Conservation (phyloP, 2,329 filamentous ascomycete species). For the Amauroascus niger region DNA sequence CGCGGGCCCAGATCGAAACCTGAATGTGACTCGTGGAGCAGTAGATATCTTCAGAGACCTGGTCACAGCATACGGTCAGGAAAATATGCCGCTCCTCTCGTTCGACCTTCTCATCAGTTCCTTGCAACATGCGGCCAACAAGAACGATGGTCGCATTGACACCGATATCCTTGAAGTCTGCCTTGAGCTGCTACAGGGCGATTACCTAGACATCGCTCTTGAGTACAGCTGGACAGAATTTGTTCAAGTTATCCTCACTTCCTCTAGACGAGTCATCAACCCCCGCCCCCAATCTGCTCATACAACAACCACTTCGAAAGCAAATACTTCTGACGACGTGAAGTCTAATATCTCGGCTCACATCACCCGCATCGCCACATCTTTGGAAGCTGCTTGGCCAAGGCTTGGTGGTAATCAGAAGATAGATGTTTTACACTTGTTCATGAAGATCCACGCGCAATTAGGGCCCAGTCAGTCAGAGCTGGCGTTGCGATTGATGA, state of each 20-base stretch:
- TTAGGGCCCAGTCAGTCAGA: constrained; percentile 33
- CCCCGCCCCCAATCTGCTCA: constrained; percentile 20
- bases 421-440: constrained; percentile 28
- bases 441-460: constrained; percentile 29
- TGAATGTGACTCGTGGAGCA: constrained; percentile 34
- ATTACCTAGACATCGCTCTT: constrained; percentile 27
- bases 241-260: constrained; percentile 28
- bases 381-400: constrained; percentile 32
- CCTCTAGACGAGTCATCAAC: constrained; percentile 27
- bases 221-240: constrained; percentile 23
- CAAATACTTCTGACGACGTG: constrained; percentile 27
- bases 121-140: constrained; percentile 27
- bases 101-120: constrained; percentile 32
- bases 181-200: constrained; percentile 33
- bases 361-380: constrained; percentile 30
- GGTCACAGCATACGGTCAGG: constrained; percentile 32
- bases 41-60: constrained; percentile 36
- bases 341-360: constrained; percentile 32
- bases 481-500: constrained; percentile 29
- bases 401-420: constrained; percentile 30
- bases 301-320: constrained; percentile 18
- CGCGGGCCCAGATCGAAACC: constrained; percentile 29
- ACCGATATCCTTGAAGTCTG: constrained; percentile 35
- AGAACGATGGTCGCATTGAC: constrained; percentile 32
- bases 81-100: constrained; percentile 30